Evolutionary conservation across 129 eudicot genomes (phyloP).

Genomic region (Centrapalus pauciflorus): DNA sequence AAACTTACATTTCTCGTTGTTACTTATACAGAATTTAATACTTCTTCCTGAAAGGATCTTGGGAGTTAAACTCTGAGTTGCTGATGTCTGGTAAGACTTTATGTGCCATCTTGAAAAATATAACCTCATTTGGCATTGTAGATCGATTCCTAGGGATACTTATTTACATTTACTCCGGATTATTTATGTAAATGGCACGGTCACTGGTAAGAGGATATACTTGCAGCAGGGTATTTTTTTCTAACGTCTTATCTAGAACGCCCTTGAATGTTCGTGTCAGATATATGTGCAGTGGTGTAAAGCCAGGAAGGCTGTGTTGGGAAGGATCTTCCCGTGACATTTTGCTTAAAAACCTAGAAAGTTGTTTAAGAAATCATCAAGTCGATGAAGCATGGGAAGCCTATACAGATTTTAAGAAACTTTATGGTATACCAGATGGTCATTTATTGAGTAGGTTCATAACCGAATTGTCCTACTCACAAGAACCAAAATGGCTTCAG

Average conservation of each 20-base stretch:
- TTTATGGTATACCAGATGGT: conserved; percentile 55
- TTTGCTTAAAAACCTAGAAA: conserved; percentile 52
- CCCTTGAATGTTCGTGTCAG: not conserved
- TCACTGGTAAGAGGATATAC: conserved; percentile 5
- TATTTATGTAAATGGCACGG: conserved; percentile 27
- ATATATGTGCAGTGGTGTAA: conserved; percentile 17
- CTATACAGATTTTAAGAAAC: conserved; percentile 45
- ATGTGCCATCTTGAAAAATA: not conserved
- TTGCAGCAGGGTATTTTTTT: conserved; percentile 2
- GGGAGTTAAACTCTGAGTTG: not conserved
- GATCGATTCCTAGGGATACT: not conserved
- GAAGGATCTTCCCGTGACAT: conserved; percentile 37
- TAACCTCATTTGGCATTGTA: conserved; percentile 1
- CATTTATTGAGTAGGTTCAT: conserved; percentile 38
- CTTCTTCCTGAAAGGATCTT: conserved; percentile 7
- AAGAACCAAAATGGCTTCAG: conserved; percentile 55
- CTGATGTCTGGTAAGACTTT: not conserved
- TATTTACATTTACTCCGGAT: not conserved
- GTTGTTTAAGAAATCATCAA: conserved; percentile 42
- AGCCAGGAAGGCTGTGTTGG: conserved; percentile 21
- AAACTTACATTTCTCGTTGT: not conserved
- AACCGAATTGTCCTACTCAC: conserved; percentile 54
- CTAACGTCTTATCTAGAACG: not conserved
- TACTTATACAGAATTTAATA: conserved; percentile 8
- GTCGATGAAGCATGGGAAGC: conserved; percentile 65